phyloP scores from a whole-genome alignment of 2,329 filamentous ascomycete genomes.

The Aspergillus unguis region DNA sequence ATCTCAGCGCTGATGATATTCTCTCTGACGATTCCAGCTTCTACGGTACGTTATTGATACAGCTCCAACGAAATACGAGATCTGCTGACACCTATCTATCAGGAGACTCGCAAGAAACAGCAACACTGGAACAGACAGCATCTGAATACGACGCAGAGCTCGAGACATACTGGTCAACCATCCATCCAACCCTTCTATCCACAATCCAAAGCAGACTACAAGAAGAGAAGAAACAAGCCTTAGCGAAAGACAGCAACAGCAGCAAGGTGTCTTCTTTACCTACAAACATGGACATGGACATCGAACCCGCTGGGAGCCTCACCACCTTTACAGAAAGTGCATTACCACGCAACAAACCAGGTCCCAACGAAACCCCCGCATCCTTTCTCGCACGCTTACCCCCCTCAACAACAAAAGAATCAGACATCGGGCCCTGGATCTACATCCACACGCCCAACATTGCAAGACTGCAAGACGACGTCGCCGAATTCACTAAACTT shows the following conservation, averaged over 20 bases:
- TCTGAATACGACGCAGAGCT: constrained; percentile 48
- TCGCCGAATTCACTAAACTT: constrained; percentile 50
- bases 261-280: background rate
- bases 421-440: constrained; percentile 61
- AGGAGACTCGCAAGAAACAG: constrained; percentile 56
- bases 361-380: constrained; percentile 57
- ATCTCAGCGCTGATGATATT: constrained; percentile 14
- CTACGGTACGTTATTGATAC: constrained; percentile 32
- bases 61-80: background rate
- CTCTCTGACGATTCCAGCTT: constrained; percentile 46
- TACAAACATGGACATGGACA: constrained; percentile 7
- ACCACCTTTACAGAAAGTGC: too few species aligned
- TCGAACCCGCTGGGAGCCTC: background rate
- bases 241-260: background rate
- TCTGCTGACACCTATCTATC: background rate
- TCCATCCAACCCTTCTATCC: constrained; percentile 29
- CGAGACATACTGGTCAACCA: constrained; percentile 46
- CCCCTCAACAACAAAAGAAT: constrained; percentile 58
- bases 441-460: constrained; percentile 63
- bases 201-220: constrained; percentile 23
- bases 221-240: background rate
- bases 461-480: constrained; percentile 38
- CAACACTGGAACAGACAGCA: constrained; percentile 50
- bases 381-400: constrained; percentile 67
- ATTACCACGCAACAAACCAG: constrained; percentile 11